Base-by-base conservation (phyloP, 352 stramenopile genomes). In the Phytophthora constricta region DNA sequence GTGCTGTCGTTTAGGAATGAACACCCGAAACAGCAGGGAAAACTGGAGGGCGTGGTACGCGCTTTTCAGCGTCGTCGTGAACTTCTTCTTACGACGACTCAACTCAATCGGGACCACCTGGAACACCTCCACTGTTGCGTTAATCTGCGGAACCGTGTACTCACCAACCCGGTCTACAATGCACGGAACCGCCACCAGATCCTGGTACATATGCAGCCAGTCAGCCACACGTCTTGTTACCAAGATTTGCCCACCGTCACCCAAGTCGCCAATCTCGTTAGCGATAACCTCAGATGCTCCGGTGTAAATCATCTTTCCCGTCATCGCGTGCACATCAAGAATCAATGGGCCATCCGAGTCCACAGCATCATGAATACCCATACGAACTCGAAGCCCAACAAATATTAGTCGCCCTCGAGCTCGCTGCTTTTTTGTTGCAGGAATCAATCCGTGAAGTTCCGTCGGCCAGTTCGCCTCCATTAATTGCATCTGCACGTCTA, bases 261-360 rank as follows among this genome's bases (percentile, higher is more conserved):
- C 81, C 31, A 90, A 33, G 42, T 87, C 81, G 4, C 78, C 79
- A 28, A 87, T 70, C 46, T 84, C 76, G 22, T 82, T 79, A 3
- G 76, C 80, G 23, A 86, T 86, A 3, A 87, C 68, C 61, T 85
- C 76, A 0, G 77, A 77, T 3, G 77, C 70, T 7, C 80, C 80
- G 1, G 77, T 84, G 55, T 89, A 89, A 10, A 68, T 87, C 72
- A 84, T 86, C 43, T 86, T 86, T 11, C 76, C 73, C 10, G 80
- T 89, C 20, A 89, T 71, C 0, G 75, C 63, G 51, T 89, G 80
- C 1, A 82, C 65, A 26, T 82, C 62, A 14, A 78, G 47, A 1
- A 87, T 52, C 2, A 87, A 43, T 1, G 66, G 54, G 4, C 78
- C 78, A 22, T 87, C 78, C 0, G 54, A 33, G 9, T 76, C 58